These are phyloP conservation scores for Puccinellia tenuiflora DNA, from an alignment of 176 grass and related monocot genomes.

Conservation along the genomic window DNA sequence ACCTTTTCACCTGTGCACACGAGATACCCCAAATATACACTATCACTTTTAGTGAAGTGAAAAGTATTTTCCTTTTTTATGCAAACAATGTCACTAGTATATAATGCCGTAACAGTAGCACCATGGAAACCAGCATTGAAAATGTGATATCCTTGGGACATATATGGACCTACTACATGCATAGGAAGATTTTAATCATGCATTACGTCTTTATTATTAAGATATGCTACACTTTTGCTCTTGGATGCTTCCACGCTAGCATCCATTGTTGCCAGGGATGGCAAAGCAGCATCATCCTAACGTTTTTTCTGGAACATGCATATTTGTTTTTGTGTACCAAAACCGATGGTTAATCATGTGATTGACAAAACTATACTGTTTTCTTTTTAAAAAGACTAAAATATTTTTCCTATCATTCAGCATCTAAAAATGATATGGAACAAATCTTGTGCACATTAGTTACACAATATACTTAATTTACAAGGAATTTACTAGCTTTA, in stretches of 20 bases:
- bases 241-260: neutral
- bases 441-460: neutral
- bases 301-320: neutral
- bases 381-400: too few species aligned
- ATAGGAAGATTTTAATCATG: neutral
- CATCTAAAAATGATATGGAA: neutral
- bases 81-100: neutral
- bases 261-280: neutral
- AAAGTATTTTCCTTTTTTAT: neutral
- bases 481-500: neutral
- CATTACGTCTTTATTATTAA: too few species aligned
- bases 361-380: neutral
- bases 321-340: neutral
- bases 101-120: neutral
- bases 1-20: neutral
- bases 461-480: neutral
- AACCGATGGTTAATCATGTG: neutral
- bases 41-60: neutral
- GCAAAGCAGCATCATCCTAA: neutral
- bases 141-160: neutral
- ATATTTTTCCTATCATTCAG: neutral
- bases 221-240: neutral
- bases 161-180: neutral
- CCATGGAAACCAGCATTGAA: neutral
- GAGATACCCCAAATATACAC: neutral